phyloP scores from a whole-genome alignment of 805 yeast genomes.

The Ogataea zsoltii region DNA sequence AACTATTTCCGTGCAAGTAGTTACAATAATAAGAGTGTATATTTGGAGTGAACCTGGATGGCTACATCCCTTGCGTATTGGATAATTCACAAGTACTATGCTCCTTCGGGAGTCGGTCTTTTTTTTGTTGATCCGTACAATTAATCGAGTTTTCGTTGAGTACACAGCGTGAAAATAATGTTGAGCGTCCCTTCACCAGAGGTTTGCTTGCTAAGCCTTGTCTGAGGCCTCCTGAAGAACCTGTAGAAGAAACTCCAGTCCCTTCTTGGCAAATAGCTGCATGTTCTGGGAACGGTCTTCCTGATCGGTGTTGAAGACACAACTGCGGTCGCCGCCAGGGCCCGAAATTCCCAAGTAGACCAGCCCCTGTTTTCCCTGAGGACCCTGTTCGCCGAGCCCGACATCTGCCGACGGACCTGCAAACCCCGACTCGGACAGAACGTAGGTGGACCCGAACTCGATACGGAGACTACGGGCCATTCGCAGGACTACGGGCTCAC shows the following conservation, averaged over 20 bases:
- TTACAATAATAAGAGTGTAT: slow-evolving; percentile 44
- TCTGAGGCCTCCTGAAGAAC: slow-evolving; percentile 38
- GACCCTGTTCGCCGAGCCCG: slow-evolving; percentile 37
- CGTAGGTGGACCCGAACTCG: slow-evolving; percentile 81
- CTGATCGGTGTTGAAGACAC: slow-evolving; percentile 44
- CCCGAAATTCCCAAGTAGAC: slow-evolving; percentile 74
- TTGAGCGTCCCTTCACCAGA: too few relatives aligned
- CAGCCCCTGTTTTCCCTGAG: slow-evolving; percentile 54
- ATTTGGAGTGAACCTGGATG: too few relatives aligned
- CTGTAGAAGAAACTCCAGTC: slow-evolving; percentile 59
- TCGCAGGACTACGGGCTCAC: slow-evolving; percentile 69
- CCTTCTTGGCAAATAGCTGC: slow-evolving; percentile 71
- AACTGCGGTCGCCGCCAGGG: slow-evolving; percentile 56
- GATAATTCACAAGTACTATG: too few relatives aligned
- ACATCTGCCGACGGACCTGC: slow-evolving; percentile 68
- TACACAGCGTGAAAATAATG: too few relatives aligned
- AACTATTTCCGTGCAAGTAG: slow-evolving; percentile 48
- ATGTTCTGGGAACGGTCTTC: slow-evolving; percentile 64
- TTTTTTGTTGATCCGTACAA: too few relatives aligned
- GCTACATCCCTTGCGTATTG: too few relatives aligned
- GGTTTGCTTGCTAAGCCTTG: too few relatives aligned
- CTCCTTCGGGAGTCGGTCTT: too few relatives aligned
- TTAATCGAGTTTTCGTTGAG: too few relatives aligned
- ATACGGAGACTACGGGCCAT: slow-evolving; percentile 77
- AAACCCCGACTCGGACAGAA: slow-evolving; percentile 82